Conservation (phyloP, 2,329 filamentous ascomycete genomes). For the Zarea fungicola region DNA sequence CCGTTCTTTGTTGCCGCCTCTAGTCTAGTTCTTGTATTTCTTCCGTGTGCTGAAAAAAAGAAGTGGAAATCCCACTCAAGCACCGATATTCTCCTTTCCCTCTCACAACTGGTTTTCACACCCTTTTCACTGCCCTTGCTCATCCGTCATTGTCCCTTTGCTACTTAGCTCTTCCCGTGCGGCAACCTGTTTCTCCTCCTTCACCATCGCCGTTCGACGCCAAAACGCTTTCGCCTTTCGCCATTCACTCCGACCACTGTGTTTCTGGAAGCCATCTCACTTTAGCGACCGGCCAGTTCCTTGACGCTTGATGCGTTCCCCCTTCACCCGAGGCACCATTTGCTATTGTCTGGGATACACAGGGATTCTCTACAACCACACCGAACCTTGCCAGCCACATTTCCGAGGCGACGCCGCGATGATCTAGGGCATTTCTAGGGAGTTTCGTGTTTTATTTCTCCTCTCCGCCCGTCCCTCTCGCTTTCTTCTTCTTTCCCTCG, state of each 20-base stretch:
- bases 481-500: background rate
- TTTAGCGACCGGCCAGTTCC: too few relatives aligned
- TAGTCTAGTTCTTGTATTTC: background rate
- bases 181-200: too few relatives aligned
- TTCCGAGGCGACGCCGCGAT: constrained; percentile 11
- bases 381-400: background rate
- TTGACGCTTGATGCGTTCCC: too few relatives aligned
- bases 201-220: too few relatives aligned
- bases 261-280: too few relatives aligned
- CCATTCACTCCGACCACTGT: too few relatives aligned
- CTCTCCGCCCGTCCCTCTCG: background rate
- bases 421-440: constrained; percentile 10
- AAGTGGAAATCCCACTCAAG: constrained; percentile 10
- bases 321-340: too few relatives aligned
- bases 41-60: constrained; percentile 3
- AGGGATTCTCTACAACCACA: background rate
- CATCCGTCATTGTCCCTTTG: constrained; percentile 11
- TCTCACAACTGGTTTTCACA: constrained; percentile 15
- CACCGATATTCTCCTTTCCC: background rate
- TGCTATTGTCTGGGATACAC: too few relatives aligned
- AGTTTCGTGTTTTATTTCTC: background rate
- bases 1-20: too few relatives aligned
- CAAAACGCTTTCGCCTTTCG: too few relatives aligned
- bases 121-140: constrained; percentile 16
- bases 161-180: too few relatives aligned